phyloP scores from a whole-genome alignment of 345 rosid species.

The Dipteronia dyeriana region DNA sequence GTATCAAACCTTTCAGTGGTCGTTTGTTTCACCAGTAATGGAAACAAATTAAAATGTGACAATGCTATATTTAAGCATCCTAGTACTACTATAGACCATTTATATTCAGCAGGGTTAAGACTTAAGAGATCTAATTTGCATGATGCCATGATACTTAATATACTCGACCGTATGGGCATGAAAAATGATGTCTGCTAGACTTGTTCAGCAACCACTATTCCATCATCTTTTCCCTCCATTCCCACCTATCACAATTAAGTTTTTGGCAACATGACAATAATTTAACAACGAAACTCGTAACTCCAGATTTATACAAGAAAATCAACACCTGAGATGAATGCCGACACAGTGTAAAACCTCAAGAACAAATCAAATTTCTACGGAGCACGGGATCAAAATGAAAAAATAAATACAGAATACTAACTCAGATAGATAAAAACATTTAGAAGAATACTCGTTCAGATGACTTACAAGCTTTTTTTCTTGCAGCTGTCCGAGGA shows the following conservation, averaged over 20 bases:
- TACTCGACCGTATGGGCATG: neutral
- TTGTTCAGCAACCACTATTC: neutral
- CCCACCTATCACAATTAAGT: neutral
- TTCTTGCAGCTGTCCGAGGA: conserved; percentile 93
- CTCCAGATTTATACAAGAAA: neutral
- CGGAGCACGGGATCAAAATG: neutral
- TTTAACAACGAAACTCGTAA: neutral
- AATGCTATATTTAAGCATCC: neutral
- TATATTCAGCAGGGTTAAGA: neutral
- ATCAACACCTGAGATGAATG: neutral
- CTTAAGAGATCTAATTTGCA: neutral
- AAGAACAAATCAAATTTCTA: conserved; percentile 10
- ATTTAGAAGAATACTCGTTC: conserved; percentile 11
- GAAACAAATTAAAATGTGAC: neutral
- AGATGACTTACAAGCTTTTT: conserved; percentile 89
- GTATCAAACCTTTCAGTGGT: neutral
- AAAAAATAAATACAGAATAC: neutral
- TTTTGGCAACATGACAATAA: neutral
- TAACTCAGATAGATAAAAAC: conserved; percentile 1
- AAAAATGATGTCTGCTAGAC: neutral
- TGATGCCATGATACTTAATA: neutral
- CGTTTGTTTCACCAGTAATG: neutral
- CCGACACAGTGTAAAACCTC: neutral
- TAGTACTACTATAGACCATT: neutral
- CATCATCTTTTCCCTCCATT: conserved; percentile 12